Conservation (phyloP, 2,329 filamentous ascomycete species). For the Exophiala alcalophila region DNA sequence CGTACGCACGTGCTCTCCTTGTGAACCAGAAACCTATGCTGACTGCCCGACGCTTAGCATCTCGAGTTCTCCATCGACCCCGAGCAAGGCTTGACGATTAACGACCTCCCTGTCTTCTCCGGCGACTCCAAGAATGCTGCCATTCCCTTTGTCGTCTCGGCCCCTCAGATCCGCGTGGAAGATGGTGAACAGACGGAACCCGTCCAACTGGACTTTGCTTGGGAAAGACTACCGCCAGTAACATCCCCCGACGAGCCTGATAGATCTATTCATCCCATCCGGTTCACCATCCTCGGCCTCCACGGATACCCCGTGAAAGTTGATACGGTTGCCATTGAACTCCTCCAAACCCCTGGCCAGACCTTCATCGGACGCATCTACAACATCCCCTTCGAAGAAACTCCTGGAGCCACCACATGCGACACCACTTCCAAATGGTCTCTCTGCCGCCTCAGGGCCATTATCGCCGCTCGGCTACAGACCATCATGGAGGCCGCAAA, state of each 20-base stretch:
- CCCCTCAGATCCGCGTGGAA: slow-evolving; percentile 26
- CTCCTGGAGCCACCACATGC: slow-evolving; percentile 32
- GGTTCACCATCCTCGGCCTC: slow-evolving; percentile 47
- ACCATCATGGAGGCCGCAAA: slow-evolving; percentile 35
- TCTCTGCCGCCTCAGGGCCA: slow-evolving; percentile 42
- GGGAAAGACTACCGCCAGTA: slow-evolving; percentile 37
- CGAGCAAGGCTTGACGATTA: slow-evolving; percentile 24
- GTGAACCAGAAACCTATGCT: slow-evolving; percentile 6
- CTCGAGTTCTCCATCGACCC: slow-evolving; percentile 25
- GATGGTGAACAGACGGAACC: slow-evolving; percentile 40
- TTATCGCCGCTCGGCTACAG: slow-evolving; percentile 41
- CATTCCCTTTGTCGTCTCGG: slow-evolving; percentile 18
- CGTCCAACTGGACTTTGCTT: slow-evolving; percentile 43
- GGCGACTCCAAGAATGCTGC: slow-evolving; percentile 9
- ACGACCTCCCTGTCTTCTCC: slow-evolving; percentile 23
- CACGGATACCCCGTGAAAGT: slow-evolving; percentile 43
- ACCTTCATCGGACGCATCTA: slow-evolving; percentile 39
- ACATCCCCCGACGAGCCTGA: slow-evolving; percentile 34
- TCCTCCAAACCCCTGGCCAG: slow-evolving; percentile 38
- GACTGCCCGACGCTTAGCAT: slow-evolving; percentile 16
- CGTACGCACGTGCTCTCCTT: slow-evolving; percentile 19
- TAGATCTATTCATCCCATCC: slow-evolving; percentile 38
- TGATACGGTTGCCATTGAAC: slow-evolving; percentile 42
- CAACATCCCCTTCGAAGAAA: slow-evolving; percentile 37
- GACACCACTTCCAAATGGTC: slow-evolving; percentile 41